Evolutionary conservation across 495 filamentous ascomycete species (phyloP).

Genomic region (Penicillium psychrofluorescens): DNA sequence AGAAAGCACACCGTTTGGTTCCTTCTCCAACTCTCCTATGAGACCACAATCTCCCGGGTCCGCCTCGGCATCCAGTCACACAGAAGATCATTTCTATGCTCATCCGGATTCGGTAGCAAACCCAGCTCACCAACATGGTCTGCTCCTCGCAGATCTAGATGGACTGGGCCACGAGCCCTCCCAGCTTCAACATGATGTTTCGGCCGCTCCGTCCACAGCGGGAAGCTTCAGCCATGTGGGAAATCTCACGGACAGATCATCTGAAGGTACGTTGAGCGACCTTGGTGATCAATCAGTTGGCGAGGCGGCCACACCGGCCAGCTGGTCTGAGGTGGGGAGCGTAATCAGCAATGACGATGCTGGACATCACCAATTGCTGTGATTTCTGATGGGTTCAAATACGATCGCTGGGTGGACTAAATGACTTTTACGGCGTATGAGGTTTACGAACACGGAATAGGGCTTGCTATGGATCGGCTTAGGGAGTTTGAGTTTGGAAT

Average conservation of each 20-base stretch:
- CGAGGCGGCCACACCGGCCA: slow-evolving; percentile 56
- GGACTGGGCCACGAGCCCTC: slow-evolving; percentile 3
- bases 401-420: too few relatives aligned
- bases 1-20: slow-evolving; percentile 12
- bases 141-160: slow-evolving; percentile 6
- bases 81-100: slow-evolving; percentile 26
- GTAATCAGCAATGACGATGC: slow-evolving; percentile 51
- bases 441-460: too few relatives aligned
- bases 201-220: slow-evolving; percentile 27
- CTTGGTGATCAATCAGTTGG: slow-evolving; percentile 36
- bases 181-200: slow-evolving; percentile 17
- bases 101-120: slow-evolving; percentile 27
- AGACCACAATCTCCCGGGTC: slow-evolving; percentile 9
- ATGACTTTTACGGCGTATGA: too few relatives aligned
- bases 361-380: slow-evolving; percentile 20
- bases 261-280: slow-evolving; percentile 61
- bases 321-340: slow-evolving; percentile 76
- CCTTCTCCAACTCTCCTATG: slow-evolving; percentile 12
- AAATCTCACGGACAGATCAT: slow-evolving; percentile 20
- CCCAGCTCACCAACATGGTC: slow-evolving; percentile 15
- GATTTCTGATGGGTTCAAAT: too few relatives aligned
- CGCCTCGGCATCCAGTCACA: slow-evolving; percentile 22
- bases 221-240: slow-evolving; percentile 32
- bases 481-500: too few relatives aligned
- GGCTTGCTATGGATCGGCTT: too few relatives aligned